A percentile compares a stretch with the other conserved stretches of the same genome.
Conservation (phyloP, 1,284 basidiomycete species). For the Melampsora americana region DNA sequence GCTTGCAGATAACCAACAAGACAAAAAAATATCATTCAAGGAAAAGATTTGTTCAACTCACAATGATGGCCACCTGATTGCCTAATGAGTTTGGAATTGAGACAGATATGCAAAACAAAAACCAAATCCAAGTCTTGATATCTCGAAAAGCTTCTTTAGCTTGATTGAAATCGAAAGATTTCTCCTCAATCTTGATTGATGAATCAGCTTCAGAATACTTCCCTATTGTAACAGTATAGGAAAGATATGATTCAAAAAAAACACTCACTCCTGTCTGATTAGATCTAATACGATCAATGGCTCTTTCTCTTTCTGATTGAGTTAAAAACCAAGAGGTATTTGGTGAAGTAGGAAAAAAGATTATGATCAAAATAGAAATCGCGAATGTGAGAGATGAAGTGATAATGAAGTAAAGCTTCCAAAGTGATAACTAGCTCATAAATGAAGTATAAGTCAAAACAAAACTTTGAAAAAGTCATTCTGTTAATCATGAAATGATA, state of each 20-base stretch:
- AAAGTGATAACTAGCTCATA: not conserved
- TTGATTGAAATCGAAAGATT: not conserved
- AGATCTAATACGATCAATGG: slow-evolving; percentile 67
- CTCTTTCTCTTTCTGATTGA: slow-evolving; percentile 62
- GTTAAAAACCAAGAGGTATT: slow-evolving; percentile 69
- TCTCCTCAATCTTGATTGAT: not conserved
- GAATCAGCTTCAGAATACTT: not conserved
- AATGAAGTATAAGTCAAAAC: not conserved
- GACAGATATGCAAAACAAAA: not conserved
- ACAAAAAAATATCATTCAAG: not conserved
- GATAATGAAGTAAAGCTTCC: slow-evolving; percentile 6
- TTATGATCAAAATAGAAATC: not conserved
- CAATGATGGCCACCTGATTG: slow-evolving; percentile 1
- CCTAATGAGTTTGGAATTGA: not conserved
- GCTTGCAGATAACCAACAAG: too few species aligned
- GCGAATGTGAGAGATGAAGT: not conserved
- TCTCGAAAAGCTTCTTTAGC: slow-evolving; percentile 12
- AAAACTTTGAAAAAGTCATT: too few species aligned
- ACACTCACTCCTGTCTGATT: slow-evolving; percentile 44
- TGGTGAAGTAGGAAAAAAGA: slow-evolving; percentile 52
- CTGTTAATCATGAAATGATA: not conserved
- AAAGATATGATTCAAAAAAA: not conserved
- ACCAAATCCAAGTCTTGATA: slow-evolving; percentile 20
- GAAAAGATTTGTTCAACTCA: not conserved
- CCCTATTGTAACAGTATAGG: not conserved